Percentiles rank a stretch among this genome's conserved stretches.
Evolutionary conservation across 2,329 filamentous ascomycete species (phyloP).

Genomic region (Cercospora zeae-maydis): DNA sequence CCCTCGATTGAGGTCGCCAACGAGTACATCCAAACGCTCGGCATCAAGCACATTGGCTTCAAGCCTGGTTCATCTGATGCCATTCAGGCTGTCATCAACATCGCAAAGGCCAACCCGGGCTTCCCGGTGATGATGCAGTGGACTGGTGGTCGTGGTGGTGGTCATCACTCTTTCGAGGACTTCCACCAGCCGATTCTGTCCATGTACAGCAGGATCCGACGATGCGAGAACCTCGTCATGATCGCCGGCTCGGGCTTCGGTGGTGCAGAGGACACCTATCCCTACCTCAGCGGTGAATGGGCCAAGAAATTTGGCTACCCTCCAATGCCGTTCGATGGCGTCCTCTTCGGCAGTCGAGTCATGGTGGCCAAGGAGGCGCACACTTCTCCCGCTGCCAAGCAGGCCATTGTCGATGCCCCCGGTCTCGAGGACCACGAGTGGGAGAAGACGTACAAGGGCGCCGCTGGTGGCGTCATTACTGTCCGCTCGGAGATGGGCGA

Average conservation of each 20-base stretch:
- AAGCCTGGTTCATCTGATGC: slow-evolving; percentile 88
- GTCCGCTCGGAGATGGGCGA: slow-evolving; percentile 99
- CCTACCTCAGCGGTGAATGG: slow-evolving; percentile 87
- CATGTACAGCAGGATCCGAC: slow-evolving; percentile 85
- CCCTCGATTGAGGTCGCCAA: slow-evolving; percentile 90
- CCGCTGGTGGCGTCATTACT: slow-evolving; percentile 90
- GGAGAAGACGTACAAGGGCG: slow-evolving; percentile 90
- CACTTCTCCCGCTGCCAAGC: slow-evolving; percentile 81
- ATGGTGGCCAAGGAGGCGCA: slow-evolving; percentile 93
- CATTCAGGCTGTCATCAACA: slow-evolving; percentile 86
- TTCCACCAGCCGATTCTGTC: slow-evolving; percentile 89
- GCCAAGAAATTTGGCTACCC: slow-evolving; percentile 82
- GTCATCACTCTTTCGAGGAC: slow-evolving; percentile 92
- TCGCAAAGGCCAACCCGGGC: slow-evolving; percentile 86
- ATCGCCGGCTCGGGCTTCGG: slow-evolving; percentile 91
- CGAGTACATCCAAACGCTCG: slow-evolving; percentile 89
- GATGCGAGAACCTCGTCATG: slow-evolving; percentile 80
- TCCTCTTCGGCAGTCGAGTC: slow-evolving; percentile 85
- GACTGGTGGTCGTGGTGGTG: slow-evolving; percentile 90
- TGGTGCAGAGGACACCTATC: slow-evolving; percentile 83
- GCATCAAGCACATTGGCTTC: slow-evolving; percentile 89
- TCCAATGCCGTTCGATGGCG: slow-evolving; percentile 91
- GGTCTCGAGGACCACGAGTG: slow-evolving; percentile 79
- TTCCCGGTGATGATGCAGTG: slow-evolving; percentile 94
- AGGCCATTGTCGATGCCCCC: slow-evolving; percentile 81